Percentiles rank a stretch among this genome's conserved stretches.
These are phyloP conservation scores for Tylopilus sp. DNA, from an alignment of 768 basidiomycete species.

Conservation along the genomic window DNA sequence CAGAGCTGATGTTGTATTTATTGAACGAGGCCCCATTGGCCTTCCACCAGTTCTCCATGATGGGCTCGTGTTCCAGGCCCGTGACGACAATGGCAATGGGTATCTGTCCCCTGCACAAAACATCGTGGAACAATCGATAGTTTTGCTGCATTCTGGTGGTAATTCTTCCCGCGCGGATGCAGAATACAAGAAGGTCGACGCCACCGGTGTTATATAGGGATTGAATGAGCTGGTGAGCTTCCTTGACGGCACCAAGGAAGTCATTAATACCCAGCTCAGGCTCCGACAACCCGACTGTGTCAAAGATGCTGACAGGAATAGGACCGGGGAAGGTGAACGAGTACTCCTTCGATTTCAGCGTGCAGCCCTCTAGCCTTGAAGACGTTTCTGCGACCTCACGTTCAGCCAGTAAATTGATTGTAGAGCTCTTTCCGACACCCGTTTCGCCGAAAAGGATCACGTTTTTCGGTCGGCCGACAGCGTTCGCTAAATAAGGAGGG, in stretches of 20 bases:
- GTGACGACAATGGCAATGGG: slow-evolving; percentile 1
- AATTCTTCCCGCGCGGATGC: background rate
- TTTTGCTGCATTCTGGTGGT: background rate
- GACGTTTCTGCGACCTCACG: background rate
- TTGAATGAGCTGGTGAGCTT: background rate
- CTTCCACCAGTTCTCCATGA: slow-evolving; percentile 4
- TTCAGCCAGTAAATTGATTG: background rate
- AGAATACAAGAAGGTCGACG: slow-evolving; percentile 3
- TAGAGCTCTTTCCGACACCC: background rate
- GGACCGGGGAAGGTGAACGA: background rate
- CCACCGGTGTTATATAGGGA: background rate
- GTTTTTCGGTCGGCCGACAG: background rate
- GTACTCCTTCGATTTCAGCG: background rate
- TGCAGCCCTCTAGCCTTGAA: background rate
- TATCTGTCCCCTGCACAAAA: background rate
- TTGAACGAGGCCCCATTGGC: background rate
- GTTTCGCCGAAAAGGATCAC: background rate
- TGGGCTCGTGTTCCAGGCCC: background rate
- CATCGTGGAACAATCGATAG: background rate
- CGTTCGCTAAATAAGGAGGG: background rate
- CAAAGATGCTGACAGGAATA: background rate
- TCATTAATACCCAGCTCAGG: background rate
- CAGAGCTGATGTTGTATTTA: background rate
- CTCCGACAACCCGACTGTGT: background rate
- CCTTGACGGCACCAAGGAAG: background rate